A percentile compares a stretch with the other conserved stretches of the same genome.
Conservation (phyloP, 352 stramenopile genomes). For the Pythium insidiosum region DNA sequence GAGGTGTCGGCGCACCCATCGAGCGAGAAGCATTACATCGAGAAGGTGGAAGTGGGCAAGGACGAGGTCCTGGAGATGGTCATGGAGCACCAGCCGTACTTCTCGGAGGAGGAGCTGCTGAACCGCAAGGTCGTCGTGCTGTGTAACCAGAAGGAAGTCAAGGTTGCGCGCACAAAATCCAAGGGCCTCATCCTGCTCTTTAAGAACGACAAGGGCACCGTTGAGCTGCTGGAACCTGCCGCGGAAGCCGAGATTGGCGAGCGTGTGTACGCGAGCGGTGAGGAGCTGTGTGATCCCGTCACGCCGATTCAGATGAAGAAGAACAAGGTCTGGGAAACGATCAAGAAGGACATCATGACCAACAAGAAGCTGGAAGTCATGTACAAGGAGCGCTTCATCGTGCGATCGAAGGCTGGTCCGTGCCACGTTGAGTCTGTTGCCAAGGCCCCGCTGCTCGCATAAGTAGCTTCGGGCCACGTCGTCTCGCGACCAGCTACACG, state of each 20-base stretch:
- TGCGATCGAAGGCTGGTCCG: conserved; percentile 45
- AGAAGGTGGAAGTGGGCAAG: conserved; percentile 72
- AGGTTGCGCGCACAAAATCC: conserved; percentile 54
- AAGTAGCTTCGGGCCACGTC: background rate
- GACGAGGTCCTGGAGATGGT: conserved; percentile 69
- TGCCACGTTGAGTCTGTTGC: conserved; percentile 56
- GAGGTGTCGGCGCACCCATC: conserved; percentile 59
- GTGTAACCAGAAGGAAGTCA: conserved; percentile 74
- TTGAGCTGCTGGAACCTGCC: conserved; percentile 56
- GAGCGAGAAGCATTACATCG: conserved; percentile 66
- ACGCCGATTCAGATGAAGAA: conserved; percentile 82
- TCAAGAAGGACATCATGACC: conserved; percentile 69
- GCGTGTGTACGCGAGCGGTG: conserved; percentile 60
- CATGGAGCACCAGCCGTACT: conserved; percentile 67
- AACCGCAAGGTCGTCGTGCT: conserved; percentile 63
- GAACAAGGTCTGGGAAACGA: conserved; percentile 75
- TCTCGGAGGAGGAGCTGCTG: conserved; percentile 66
- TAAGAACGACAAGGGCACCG: conserved; percentile 39
- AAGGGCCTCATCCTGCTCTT: conserved; percentile 52
- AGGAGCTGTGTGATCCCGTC: conserved; percentile 60
- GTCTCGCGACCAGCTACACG: too few species aligned
- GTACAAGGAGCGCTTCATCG: conserved; percentile 53
- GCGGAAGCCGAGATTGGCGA: conserved; percentile 60
- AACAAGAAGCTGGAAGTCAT: conserved; percentile 70
- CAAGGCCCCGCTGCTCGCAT: conserved; percentile 22